Conservation (phyloP, 2,329 filamentous ascomycete genomes). For the Colletotrichum sojae region DNA sequence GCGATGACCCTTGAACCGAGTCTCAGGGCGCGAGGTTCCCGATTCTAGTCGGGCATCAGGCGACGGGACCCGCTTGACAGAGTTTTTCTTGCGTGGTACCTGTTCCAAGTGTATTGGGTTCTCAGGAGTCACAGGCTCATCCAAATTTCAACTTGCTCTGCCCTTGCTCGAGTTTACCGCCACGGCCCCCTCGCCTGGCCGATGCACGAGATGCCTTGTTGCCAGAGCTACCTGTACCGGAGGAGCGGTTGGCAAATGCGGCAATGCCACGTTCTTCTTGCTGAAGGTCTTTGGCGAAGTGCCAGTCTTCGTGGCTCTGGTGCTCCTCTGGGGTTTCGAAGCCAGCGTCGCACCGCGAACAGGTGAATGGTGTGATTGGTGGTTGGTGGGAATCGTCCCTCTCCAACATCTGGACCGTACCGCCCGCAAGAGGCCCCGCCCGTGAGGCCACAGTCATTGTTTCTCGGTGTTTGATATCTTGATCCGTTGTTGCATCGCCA, state of each 20-base stretch:
- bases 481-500: slow-evolving; percentile 40
- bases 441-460: slow-evolving; percentile 36
- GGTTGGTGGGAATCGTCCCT: slow-evolving; percentile 43
- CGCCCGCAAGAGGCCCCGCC: neutral
- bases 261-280: slow-evolving; percentile 69
- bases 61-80: slow-evolving; percentile 37
- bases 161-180: slow-evolving; percentile 65
- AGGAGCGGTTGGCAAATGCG: slow-evolving; percentile 58
- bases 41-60: slow-evolving; percentile 30
- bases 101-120: neutral
- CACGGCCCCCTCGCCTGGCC: slow-evolving; percentile 53
- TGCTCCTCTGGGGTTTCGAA: slow-evolving; percentile 71
- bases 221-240: slow-evolving; percentile 49
- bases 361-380: slow-evolving; percentile 61
- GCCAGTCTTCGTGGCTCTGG: slow-evolving; percentile 91
- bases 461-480: slow-evolving; percentile 18
- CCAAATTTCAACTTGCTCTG: slow-evolving; percentile 74
- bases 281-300: slow-evolving; percentile 90
- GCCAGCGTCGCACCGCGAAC: slow-evolving; percentile 75
- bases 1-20: slow-evolving; percentile 25
- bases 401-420: neutral
- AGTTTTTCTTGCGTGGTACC: slow-evolving; percentile 22
- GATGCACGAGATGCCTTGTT: slow-evolving; percentile 53
- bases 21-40: slow-evolving; percentile 18
- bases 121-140: slow-evolving; percentile 50